Evolutionary conservation across 495 filamentous ascomycete species (phyloP).

Genomic region (Immersiella caudata): DNA sequence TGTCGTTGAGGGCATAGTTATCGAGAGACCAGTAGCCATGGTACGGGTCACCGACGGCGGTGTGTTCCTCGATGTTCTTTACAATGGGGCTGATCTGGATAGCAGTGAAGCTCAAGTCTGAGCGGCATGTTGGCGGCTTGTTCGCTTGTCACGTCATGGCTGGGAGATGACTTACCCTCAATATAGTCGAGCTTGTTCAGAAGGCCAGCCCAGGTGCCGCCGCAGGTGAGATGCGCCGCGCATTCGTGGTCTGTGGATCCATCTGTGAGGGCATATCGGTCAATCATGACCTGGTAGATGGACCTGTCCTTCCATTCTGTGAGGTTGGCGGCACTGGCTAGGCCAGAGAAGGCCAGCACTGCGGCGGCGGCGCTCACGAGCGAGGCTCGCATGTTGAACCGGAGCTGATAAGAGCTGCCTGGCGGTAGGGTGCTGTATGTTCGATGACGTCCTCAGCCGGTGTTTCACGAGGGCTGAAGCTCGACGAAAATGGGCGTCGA

Average conservation of each 20-base stretch:
- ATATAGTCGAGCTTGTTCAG: slow-evolving; percentile 41
- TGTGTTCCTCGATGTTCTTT: slow-evolving; percentile 57
- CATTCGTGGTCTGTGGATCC: slow-evolving; percentile 56
- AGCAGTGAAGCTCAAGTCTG: slow-evolving; percentile 79
- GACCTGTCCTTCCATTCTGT: slow-evolving; percentile 64
- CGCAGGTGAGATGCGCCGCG: slow-evolving; percentile 66
- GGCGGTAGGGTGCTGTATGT: not conserved
- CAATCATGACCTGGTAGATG: slow-evolving; percentile 76
- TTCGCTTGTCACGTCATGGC: not conserved
- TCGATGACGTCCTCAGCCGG: not conserved
- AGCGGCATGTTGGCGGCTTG: slow-evolving; percentile 43
- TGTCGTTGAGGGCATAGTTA: slow-evolving; percentile 63
- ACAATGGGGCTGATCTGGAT: slow-evolving; percentile 82
- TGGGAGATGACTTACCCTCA: slow-evolving; percentile 25
- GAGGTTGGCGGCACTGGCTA: slow-evolving; percentile 29
- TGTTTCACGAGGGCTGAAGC: not conserved
- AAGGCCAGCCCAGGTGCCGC: slow-evolving; percentile 64
- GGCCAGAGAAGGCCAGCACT: slow-evolving; percentile 33
- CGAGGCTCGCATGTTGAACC: slow-evolving; percentile 29
- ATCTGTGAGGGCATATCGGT: slow-evolving; percentile 70
- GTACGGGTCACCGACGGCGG: slow-evolving; percentile 59
- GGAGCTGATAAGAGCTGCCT: not conserved
- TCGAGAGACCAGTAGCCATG: slow-evolving; percentile 79
- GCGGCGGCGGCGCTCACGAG: slow-evolving; percentile 28
- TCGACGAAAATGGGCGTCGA: not conserved